Conservation (phyloP, 176 grass and related monocot species). For the Oryza meridionalis region DNA sequence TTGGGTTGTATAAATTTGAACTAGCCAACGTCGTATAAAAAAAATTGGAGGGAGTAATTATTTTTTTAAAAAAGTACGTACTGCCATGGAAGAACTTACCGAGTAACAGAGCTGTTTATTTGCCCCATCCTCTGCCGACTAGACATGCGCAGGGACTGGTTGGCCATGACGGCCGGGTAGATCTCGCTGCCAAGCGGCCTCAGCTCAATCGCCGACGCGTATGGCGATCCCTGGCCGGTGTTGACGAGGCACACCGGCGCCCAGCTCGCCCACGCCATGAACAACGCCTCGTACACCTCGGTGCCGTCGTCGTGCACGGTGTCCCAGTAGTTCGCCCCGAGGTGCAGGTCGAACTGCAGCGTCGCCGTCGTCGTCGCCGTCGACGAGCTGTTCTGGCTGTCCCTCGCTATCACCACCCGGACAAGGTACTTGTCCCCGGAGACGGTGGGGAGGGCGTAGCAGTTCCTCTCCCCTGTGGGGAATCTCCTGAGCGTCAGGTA, state of each 20-base stretch:
- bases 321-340: constrained; percentile 23
- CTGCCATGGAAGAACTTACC: not conserved
- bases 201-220: constrained; percentile 37
- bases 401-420: not conserved
- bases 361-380: no score
- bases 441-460: constrained; percentile 15
- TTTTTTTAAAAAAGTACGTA: no score
- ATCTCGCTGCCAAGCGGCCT: not conserved
- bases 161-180: not conserved
- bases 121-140: not conserved
- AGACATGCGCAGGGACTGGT: not conserved
- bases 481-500: constrained; percentile 30
- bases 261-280: not conserved
- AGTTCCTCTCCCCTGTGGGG: constrained; percentile 20
- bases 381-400: constrained; percentile 10
- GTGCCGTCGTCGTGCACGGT: no score
- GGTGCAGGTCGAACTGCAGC: constrained; percentile 44
- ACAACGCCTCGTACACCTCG: constrained; percentile 7
- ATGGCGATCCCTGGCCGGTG: constrained; percentile 33
- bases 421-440: constrained; percentile 24
- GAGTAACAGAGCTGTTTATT: no score
- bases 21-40: no score
- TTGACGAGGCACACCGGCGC: constrained; percentile 41
- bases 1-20: no score
- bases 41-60: no score